Percentiles rank a stretch among this genome's conserved stretches.
Conservation (phyloP, 2,329 filamentous ascomycete genomes). For the Lachnellula cervina region DNA sequence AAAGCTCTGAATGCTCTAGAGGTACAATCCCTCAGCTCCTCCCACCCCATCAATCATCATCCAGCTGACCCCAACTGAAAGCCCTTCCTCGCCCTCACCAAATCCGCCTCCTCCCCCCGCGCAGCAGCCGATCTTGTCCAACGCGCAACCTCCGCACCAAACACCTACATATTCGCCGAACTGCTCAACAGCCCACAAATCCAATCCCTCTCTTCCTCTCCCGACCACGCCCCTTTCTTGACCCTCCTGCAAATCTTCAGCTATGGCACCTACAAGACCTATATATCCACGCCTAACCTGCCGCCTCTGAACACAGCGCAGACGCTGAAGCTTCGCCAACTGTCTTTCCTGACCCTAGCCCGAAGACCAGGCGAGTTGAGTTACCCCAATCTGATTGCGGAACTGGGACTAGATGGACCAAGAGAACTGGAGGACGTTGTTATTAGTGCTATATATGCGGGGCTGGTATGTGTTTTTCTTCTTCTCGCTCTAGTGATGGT, state of each 20-base stretch:
- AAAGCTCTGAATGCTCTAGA: constrained; percentile 61
- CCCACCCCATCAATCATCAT: neutral
- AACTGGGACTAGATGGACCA: constrained; percentile 61
- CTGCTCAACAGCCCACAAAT: constrained; percentile 79
- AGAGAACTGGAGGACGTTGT: constrained; percentile 80
- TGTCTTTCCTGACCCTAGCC: constrained; percentile 80
- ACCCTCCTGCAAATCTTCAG: constrained; percentile 82
- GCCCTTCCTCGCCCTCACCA: constrained; percentile 87
- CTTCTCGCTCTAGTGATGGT: too few relatives aligned
- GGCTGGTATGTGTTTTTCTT: constrained; percentile 51
- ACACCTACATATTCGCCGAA: constrained; percentile 91
- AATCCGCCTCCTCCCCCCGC: constrained; percentile 76
- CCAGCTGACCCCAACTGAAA: constrained; percentile 37
- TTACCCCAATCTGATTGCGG: constrained; percentile 53
- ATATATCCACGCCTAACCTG: constrained; percentile 51
- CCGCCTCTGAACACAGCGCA: constrained; percentile 71
- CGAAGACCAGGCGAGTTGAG: constrained; percentile 42
- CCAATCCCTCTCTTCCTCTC: constrained; percentile 59
- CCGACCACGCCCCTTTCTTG: constrained; percentile 60
- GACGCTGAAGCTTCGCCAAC: constrained; percentile 79
- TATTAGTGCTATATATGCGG: constrained; percentile 81
- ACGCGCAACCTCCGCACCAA: constrained; percentile 82
- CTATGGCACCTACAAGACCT: constrained; percentile 82
- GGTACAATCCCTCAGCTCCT: constrained; percentile 36
- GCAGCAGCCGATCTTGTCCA: constrained; percentile 81